Percentiles rank a stretch among this genome's conserved stretches.
Conservation (phyloP, 1,284 basidiomycete species). For the Ceratorhiza oryzae-sativae region DNA sequence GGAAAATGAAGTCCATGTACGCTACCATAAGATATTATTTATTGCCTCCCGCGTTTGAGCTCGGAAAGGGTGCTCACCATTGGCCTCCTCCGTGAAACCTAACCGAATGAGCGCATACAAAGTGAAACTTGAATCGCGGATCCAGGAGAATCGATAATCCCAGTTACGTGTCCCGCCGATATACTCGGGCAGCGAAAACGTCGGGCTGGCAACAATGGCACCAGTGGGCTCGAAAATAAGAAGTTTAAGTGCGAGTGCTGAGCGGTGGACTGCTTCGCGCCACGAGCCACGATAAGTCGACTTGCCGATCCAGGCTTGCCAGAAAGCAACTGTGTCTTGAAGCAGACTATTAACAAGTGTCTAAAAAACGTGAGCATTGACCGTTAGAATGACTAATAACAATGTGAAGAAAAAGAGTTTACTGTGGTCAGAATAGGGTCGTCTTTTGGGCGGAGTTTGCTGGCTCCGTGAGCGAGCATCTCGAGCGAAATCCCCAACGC, state of each 20-base stretch:
- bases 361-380: conserved; percentile 5
- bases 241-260: conserved; percentile 85
- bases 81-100: conserved; percentile 89
- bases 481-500: conserved; percentile 60
- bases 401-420: conserved; percentile 54
- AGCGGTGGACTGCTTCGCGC: conserved; percentile 89
- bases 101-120: conserved; percentile 90
- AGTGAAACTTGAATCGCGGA: conserved; percentile 90
- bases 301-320: conserved; percentile 83
- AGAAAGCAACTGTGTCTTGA: conserved; percentile 79
- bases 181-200: conserved; percentile 90
- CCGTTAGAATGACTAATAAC: background rate
- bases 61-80: conserved; percentile 58
- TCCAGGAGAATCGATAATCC: conserved; percentile 76
- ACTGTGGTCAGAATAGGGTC: conserved; percentile 72
- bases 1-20: conserved; percentile 90
- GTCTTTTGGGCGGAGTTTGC: conserved; percentile 59
- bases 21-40: conserved; percentile 53
- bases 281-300: conserved; percentile 89
- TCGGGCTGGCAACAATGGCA: conserved; percentile 90
- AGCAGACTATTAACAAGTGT: conserved; percentile 11
- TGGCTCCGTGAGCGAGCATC: conserved; percentile 60
- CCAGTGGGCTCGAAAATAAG: conserved; percentile 82
- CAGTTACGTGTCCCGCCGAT: conserved; percentile 89
- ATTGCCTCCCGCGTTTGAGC: conserved; percentile 42